These are phyloP conservation scores for Vicia sativa DNA, from an alignment of 306 rosid species.

Conservation along the genomic window DNA sequence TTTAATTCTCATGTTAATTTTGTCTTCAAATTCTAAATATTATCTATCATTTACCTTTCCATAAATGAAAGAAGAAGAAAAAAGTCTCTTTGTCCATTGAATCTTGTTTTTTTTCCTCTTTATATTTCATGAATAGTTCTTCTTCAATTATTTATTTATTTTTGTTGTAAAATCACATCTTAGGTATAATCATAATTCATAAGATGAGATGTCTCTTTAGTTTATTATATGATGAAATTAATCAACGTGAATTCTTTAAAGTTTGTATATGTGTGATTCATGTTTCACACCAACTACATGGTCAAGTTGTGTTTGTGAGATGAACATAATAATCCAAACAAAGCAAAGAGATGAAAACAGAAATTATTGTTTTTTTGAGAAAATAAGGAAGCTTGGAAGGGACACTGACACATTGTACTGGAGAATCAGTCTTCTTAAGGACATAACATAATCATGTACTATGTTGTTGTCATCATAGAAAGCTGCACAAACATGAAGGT, in stretches of 20 bases:
- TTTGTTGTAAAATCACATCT: conserved; percentile 23
- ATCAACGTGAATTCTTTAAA: conserved; percentile 23
- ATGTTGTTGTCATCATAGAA: conserved; percentile 44
- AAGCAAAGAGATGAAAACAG: conserved; percentile 31
- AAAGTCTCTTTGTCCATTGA: conserved; percentile 31
- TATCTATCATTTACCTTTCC: conserved; percentile 30
- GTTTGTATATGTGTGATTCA: conserved; percentile 22
- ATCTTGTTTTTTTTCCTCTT: conserved; percentile 10
- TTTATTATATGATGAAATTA: conserved; percentile 31
- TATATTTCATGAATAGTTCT: conserved; percentile 31
- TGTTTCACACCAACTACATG: conserved; percentile 34
- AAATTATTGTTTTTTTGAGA: neutral
- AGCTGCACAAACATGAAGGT: conserved; percentile 44
- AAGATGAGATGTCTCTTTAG: conserved; percentile 9
- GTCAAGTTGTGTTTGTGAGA: conserved; percentile 32
- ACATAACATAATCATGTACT: conserved; percentile 31
- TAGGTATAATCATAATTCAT: conserved; percentile 22
- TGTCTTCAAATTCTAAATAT: conserved; percentile 8
- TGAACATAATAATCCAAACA: conserved; percentile 40
- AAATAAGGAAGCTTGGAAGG: conserved; percentile 43
- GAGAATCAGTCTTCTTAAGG: conserved; percentile 31
- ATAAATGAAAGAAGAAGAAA: conserved; percentile 32
- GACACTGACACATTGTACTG: conserved; percentile 43
- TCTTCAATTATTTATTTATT: conserved; percentile 1
- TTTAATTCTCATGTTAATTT: conserved; percentile 26